Conservation (phyloP, 2,329 filamentous ascomycete genomes). For the Stagonosporopsis cucurbitacearum region DNA sequence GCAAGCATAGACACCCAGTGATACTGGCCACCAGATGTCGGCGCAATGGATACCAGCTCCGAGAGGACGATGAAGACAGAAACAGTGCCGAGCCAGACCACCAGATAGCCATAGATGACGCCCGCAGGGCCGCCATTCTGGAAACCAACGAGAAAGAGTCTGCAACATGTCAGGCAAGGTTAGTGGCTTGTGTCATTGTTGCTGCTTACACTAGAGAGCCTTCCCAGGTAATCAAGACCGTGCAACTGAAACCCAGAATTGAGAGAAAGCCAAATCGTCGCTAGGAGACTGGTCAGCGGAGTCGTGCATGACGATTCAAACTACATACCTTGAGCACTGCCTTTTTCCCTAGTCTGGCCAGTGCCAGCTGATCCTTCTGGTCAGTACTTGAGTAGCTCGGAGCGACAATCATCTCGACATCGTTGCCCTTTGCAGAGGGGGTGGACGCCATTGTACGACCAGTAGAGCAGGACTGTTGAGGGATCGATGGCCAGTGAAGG, state of each 20-base stretch:
- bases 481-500: not conserved
- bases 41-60: slow-evolving; percentile 45
- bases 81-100: slow-evolving; percentile 38
- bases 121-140: slow-evolving; percentile 42
- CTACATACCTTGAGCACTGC: slow-evolving; percentile 29
- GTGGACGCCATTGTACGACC: slow-evolving; percentile 19
- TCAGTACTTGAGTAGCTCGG: slow-evolving; percentile 13
- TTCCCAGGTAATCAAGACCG: slow-evolving; percentile 41
- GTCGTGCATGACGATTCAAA: not conserved
- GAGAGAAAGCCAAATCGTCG: slow-evolving; percentile 37
- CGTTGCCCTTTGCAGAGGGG: slow-evolving; percentile 16
- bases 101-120: slow-evolving; percentile 40
- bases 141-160: slow-evolving; percentile 27
- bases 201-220: slow-evolving; percentile 29
- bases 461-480: not conserved
- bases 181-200: not conserved
- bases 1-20: slow-evolving; percentile 51
- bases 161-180: slow-evolving; percentile 17
- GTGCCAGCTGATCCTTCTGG: slow-evolving; percentile 27
- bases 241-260: slow-evolving; percentile 38
- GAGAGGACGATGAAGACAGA: slow-evolving; percentile 37
- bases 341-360: slow-evolving; percentile 32
- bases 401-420: slow-evolving; percentile 21
- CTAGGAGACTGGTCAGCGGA: slow-evolving; percentile 14
- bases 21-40: slow-evolving; percentile 46